phyloP scores from a whole-genome alignment of 2,329 filamentous ascomycete genomes.

The Ascochyta rabiei region DNA sequence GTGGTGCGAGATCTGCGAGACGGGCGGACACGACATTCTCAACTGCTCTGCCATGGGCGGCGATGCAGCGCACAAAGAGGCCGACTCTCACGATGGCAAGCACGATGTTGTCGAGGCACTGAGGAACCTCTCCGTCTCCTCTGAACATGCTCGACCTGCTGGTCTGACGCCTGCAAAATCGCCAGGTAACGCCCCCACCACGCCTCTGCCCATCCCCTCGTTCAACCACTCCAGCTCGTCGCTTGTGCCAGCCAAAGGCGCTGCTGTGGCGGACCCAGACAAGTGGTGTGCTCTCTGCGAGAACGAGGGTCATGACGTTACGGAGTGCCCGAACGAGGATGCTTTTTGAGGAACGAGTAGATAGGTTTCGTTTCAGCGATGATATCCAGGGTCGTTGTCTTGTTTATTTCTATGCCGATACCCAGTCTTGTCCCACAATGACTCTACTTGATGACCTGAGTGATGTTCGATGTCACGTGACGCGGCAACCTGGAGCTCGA shows the following conservation, averaged over 20 bases:
- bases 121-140: conserved; percentile 42
- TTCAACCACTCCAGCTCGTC: conserved; percentile 35
- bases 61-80: conserved; percentile 53
- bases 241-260: conserved; percentile 45
- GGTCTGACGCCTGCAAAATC: conserved; percentile 40
- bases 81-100: conserved; percentile 32
- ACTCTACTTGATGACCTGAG: no score
- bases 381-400: conserved; percentile 10
- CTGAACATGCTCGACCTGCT: conserved; percentile 35
- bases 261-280: conserved; percentile 64
- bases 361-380: conserved; percentile 7
- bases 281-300: conserved; percentile 99
- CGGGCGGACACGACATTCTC: conserved; percentile 87
- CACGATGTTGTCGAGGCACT: conserved; percentile 43
- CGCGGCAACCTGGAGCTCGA: conserved; percentile 3
- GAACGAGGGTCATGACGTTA: conserved; percentile 93
- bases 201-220: conserved; percentile 43
- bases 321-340: conserved; percentile 92
- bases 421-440: neutral
- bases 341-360: conserved; percentile 52
- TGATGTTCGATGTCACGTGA: conserved; percentile 4
- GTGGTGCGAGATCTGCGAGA: conserved; percentile 97
- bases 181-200: conserved; percentile 44
- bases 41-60: conserved; percentile 86
- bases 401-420: conserved; percentile 14